These are phyloP conservation scores for Pycnococcus provasolii DNA, from an alignment of 139 green algal genomes.

Conservation along the genomic window DNA sequence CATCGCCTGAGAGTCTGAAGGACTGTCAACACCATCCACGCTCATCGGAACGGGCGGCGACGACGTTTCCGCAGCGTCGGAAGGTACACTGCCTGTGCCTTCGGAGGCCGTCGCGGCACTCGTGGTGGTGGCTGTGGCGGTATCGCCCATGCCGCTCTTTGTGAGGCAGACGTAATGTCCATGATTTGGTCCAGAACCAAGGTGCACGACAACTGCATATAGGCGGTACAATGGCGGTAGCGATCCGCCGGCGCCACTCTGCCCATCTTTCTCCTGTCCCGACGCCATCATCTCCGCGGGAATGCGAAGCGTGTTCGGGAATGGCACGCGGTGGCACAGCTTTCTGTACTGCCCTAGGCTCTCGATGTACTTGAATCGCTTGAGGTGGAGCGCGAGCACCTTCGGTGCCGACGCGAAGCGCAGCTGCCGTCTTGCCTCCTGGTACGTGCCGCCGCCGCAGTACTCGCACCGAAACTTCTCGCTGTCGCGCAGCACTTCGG, in stretches of 20 bases:
- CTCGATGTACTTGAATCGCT: conserved; percentile 91
- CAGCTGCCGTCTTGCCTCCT: conserved; percentile 87
- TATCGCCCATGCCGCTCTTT: conserved; percentile 43
- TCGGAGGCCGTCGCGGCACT: conserved; percentile 31
- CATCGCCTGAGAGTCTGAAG: neutral
- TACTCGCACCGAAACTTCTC: conserved; percentile 97
- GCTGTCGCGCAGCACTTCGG: conserved; percentile 60
- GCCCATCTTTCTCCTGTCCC: conserved; percentile 35
- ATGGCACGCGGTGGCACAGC: conserved; percentile 92
- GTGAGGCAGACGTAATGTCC: conserved; percentile 92
- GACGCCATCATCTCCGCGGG: conserved; percentile 63
- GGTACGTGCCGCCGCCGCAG: conserved; percentile 52
- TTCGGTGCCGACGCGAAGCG: conserved; percentile 60
- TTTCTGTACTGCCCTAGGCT: conserved; percentile 61
- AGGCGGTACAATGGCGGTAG: conserved; percentile 59
- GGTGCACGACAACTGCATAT: conserved; percentile 89
- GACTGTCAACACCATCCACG: no score
- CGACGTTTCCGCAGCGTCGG: no score
- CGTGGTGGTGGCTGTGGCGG: conserved; percentile 61
- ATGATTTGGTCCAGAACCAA: conserved; percentile 85
- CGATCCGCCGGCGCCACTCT: neutral
- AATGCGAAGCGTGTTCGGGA: conserved; percentile 91
- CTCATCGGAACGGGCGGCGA: no score
- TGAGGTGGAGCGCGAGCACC: conserved; percentile 87
- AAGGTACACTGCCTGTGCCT: no score